Base-by-base conservation (phyloP, 2,329 filamentous ascomycete species). In the Alternaria gaisen region DNA sequence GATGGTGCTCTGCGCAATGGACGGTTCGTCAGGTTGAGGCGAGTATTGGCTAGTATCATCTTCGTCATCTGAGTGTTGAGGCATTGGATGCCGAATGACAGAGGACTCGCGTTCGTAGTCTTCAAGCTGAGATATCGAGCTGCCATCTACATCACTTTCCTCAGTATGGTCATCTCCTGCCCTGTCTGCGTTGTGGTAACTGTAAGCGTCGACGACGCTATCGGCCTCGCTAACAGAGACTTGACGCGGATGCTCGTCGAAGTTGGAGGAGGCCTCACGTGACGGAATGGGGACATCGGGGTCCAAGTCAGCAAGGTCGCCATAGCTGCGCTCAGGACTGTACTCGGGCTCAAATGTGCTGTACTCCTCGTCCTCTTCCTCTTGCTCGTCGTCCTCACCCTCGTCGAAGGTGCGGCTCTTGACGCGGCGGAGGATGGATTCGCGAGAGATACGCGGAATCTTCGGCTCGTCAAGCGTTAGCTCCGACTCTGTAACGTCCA, bases 201-300 rank as follows among this genome's bases (percentile, higher is more conserved):
- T 84, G 69, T 91, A 91, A 46, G 90, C 82, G 73, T 92, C 89
- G 14, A 85, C 57, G 14, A 76, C 71, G 44, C 76, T 77, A 46
- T 79, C 74, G 8, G 61, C 81, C 30, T 86, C 83, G 28, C 46
- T 89, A 85, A 90, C 86, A 28, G 82, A 80, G 22, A 83, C 82
- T 60, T 88, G 89, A 26, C 83, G 84, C 63, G 84, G 85, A 42
- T 85, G 84, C 24, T 88, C 86, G n/a, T 86, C 84, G 42, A 88
- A 76, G 40, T 87, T 82, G 2, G 85, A 87, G 14, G 76, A 78
- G 66, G 88, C 88, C 79, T 97, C 94, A 14, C 93, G 90, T 36
- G 92, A 96, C 20, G 92, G 94, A 68, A 97, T 92, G 0, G 94
- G 92, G 41, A 95, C 87, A 77, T 98, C 94, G 7, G 94, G 94